Evolutionary conservation across 2,329 filamentous ascomycete genomes (phyloP), one percentile per base, ranked within the genome.

Genomic region (Byssothecium circinans): DNA sequence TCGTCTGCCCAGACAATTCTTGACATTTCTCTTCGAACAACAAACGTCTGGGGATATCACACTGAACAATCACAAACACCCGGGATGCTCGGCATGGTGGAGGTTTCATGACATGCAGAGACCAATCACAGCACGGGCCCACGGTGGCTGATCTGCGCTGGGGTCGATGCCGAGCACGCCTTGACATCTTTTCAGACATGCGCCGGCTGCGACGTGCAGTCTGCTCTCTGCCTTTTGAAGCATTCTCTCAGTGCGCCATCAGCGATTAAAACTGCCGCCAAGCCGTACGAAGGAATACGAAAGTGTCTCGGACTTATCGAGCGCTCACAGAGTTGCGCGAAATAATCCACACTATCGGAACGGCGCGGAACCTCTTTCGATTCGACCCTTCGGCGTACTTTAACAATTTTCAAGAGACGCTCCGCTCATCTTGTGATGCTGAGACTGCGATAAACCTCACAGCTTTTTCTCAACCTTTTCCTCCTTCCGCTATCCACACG

Each of bases 161-260:
- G 10, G 10, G 29, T 14, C 7, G 8, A n/a, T 32, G 29, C 29
- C 29, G 29, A 32, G 29, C 29, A 14, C 14, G 10, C 14, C 29
- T 12, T 14, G 29, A 32, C 6, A 8, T 8, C 4, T 5, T 32
- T 32, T 32, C 29, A n/a, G 14, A 8, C 6, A 32, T 32, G 29
- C 29, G 29, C 29, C 29, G 23, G 10, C 23, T 6, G 23, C 23
- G 23, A 25, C 23, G 5, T 25, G 5, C 6, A 32, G 10, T 14
- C 14, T 32, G 25, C 12, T 32, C 5, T 10, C 23, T 25, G 23
- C 23, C 23, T 25, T 25, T 5, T 6, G 23, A 5, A 10, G 23
- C 23, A 6, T 25, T 25, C 45, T 49, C 50, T 52, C 49, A 49
- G 45, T 53, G 52, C 52, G 54, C 54, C 45, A 55, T 54, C 52